Evolutionary conservation across 1,284 basidiomycete species (phyloP).

Genomic region (Agroathelia rolfsii): DNA sequence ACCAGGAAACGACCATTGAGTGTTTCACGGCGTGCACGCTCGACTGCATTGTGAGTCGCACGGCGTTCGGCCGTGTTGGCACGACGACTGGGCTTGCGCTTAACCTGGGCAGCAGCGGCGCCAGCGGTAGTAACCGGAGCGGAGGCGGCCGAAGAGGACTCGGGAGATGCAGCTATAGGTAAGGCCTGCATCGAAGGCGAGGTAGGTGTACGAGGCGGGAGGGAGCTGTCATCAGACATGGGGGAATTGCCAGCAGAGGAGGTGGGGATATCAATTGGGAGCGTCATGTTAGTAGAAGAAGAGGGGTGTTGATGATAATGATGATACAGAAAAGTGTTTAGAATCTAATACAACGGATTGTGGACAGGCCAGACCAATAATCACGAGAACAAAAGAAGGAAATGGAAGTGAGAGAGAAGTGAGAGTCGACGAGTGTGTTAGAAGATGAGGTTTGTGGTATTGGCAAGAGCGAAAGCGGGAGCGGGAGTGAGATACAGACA

Average conservation of each 20-base stretch:
- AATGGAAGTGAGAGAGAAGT: slow-evolving; percentile 11
- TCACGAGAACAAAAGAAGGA: too few species aligned
- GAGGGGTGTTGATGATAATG: slow-evolving; percentile 9
- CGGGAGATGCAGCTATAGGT: slow-evolving; percentile 14
- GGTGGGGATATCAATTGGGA: slow-evolving; percentile 33
- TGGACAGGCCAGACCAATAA: slow-evolving; percentile 2
- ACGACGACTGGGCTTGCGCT: slow-evolving; percentile 71
- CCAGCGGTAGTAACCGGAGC: slow-evolving; percentile 18
- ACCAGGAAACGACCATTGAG: slow-evolving; percentile 85
- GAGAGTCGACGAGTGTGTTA: slow-evolving; percentile 15
- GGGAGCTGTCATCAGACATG: slow-evolving; percentile 33
- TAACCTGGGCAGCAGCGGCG: slow-evolving; percentile 26
- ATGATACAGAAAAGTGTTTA: slow-evolving; percentile 8
- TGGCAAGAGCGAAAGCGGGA: slow-evolving; percentile 10
- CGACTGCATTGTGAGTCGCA: slow-evolving; percentile 91
- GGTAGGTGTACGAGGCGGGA: slow-evolving; percentile 39
- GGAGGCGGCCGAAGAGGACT: slow-evolving; percentile 18
- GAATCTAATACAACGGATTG: slow-evolving; percentile 2
- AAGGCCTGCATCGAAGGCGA: slow-evolving; percentile 33
- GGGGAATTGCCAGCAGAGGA: slow-evolving; percentile 32
- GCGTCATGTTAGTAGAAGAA: slow-evolving; percentile 42
- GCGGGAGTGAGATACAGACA: slow-evolving; percentile 9
- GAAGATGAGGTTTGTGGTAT: slow-evolving; percentile 15
- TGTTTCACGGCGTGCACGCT: slow-evolving; percentile 84
- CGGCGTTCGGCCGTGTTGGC: slow-evolving; percentile 91